Conservation (phyloP, 1,139 yeast genomes). For the Wickerhamomyces sp. region DNA sequence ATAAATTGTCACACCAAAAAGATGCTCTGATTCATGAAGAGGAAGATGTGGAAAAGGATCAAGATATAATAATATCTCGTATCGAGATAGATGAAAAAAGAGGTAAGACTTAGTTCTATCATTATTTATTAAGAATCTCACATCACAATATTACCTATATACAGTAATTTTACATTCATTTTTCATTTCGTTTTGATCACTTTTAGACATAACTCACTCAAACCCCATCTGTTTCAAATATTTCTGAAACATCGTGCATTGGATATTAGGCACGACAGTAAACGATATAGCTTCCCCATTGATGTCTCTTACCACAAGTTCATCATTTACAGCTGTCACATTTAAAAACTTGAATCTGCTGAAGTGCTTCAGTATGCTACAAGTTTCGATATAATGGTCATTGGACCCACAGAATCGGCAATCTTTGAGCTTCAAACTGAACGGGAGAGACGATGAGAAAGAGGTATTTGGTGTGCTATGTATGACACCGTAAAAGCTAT, state of each 20-base stretch:
- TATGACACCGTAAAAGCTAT: background rate
- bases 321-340: background rate
- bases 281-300: background rate
- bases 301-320: background rate
- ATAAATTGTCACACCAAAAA: too few species aligned
- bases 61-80: too few species aligned
- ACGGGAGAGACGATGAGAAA: background rate
- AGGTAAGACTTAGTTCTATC: too few species aligned
- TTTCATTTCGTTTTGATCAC: too few species aligned
- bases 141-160: too few species aligned
- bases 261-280: background rate
- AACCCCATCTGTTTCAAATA: background rate
- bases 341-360: background rate
- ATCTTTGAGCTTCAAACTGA: background rate
- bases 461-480: slow-evolving; percentile 1
- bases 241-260: background rate
- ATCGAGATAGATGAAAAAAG: too few species aligned
- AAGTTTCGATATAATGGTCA: background rate
- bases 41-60: too few species aligned
- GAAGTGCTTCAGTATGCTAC: background rate
- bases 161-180: too few species aligned
- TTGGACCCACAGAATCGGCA: background rate
- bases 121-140: too few species aligned
- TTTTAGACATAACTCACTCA: background rate
- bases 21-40: too few species aligned